Evolutionary conservation across 2,329 filamentous ascomycete species (phyloP).

Genomic region (Sporothrix schenckii): DNA sequence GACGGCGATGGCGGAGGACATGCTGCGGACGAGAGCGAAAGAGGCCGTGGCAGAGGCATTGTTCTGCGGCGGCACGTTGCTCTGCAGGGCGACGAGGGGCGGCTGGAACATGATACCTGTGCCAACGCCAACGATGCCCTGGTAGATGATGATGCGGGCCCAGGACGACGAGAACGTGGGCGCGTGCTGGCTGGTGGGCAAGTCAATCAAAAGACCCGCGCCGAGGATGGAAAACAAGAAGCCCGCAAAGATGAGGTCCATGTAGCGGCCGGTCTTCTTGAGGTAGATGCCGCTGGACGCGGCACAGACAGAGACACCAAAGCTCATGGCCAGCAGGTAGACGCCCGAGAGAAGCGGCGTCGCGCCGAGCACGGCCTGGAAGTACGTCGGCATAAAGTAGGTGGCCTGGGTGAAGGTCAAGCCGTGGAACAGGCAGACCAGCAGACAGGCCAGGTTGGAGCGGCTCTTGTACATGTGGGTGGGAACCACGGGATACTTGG

Average conservation of each 20-base stretch:
- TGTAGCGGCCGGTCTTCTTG: constrained; percentile 48
- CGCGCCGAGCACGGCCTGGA: constrained; percentile 67
- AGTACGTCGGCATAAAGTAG: constrained; percentile 75
- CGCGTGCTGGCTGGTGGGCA: constrained; percentile 48
- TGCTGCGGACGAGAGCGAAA: constrained; percentile 58
- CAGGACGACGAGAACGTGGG: constrained; percentile 43
- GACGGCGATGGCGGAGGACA: constrained; percentile 40
- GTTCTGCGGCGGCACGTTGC: constrained; percentile 57
- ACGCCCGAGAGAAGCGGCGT: constrained; percentile 63
- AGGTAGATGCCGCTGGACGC: constrained; percentile 44
- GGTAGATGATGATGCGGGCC: constrained; percentile 53
- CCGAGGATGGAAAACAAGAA: constrained; percentile 58
- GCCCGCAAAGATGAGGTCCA: constrained; percentile 55
- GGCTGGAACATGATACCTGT: constrained; percentile 63
- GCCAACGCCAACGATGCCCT: constrained; percentile 59
- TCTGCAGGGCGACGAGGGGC: constrained; percentile 64
- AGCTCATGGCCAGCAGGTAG: constrained; percentile 37
- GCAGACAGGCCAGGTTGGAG: constrained; percentile 62
- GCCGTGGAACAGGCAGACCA: constrained; percentile 50
- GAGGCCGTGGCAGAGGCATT: constrained; percentile 64
- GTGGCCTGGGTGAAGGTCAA: constrained; percentile 66
- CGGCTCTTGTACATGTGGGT: constrained; percentile 60
- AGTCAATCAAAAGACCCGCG: constrained; percentile 56
- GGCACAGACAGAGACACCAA: constrained; percentile 48
- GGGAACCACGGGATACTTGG: constrained; percentile 70